phyloP scores from a whole-genome alignment of 2,329 filamentous ascomycete species.

The Colletotrichum kahawae region DNA sequence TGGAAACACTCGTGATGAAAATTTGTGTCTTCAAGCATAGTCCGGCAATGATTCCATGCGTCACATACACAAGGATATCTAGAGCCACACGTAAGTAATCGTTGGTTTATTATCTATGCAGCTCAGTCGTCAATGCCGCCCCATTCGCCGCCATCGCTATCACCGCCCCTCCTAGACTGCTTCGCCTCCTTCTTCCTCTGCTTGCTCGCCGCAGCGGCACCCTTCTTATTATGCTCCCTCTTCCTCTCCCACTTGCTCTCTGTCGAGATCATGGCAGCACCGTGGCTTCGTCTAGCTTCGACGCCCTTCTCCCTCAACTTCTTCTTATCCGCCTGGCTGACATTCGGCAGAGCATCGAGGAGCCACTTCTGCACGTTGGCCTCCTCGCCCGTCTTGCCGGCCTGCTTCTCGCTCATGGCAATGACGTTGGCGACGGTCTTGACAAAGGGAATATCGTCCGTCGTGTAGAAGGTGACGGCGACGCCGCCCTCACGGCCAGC shows the following conservation, averaged over 20 bases:
- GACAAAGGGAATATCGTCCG: constrained; percentile 88
- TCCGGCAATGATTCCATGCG: background rate
- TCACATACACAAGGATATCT: background rate
- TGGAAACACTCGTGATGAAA: background rate
- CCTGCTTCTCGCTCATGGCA: constrained; percentile 77
- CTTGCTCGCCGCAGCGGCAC: constrained; percentile 67
- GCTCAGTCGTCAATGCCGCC: constrained; percentile 51
- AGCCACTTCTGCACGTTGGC: constrained; percentile 82
- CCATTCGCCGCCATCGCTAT: constrained; percentile 46
- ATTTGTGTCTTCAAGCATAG: background rate
- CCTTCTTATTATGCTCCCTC: constrained; percentile 69
- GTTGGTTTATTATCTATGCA: background rate
- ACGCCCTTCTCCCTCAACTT: constrained; percentile 83
- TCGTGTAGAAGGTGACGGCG: constrained; percentile 93
- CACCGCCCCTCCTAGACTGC: constrained; percentile 27
- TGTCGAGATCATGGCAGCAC: constrained; percentile 75
- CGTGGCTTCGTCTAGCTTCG: constrained; percentile 63
- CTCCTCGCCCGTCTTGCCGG: constrained; percentile 55
- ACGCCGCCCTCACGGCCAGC: constrained; percentile 88
- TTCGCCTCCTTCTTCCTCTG: constrained; percentile 49
- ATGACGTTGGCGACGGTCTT: constrained; percentile 96
- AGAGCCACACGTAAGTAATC: accelerated
- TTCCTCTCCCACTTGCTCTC: constrained; percentile 78
- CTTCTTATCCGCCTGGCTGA: constrained; percentile 84
- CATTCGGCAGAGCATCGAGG: constrained; percentile 82